Evolutionary conservation across 2,329 filamentous ascomycete species (phyloP).

Genomic region (Thermomyces lanuginosus): DNA sequence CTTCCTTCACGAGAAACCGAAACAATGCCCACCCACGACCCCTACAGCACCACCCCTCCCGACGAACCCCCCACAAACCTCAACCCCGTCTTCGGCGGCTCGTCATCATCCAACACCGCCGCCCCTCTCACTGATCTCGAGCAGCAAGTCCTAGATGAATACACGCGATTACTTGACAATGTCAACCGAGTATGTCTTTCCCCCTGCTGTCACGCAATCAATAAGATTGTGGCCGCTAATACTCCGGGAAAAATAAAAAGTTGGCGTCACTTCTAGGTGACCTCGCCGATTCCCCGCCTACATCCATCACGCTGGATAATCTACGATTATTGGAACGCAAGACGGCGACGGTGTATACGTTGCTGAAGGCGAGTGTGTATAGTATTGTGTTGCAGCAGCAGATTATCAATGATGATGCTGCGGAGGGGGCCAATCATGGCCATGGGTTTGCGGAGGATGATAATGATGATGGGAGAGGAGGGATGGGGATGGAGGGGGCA

Average conservation of each 20-base stretch:
- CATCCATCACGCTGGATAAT: constrained; percentile 62
- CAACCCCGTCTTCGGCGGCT: constrained; percentile 23
- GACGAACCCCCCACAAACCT: constrained; percentile 6
- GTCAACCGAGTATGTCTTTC: constrained; percentile 56
- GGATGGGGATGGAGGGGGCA: constrained; percentile 11
- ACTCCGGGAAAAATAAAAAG: not conserved
- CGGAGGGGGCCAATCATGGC: not conserved
- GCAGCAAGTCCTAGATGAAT: constrained; percentile 90
- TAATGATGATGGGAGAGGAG: constrained; percentile 9
- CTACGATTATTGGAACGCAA: constrained; percentile 81
- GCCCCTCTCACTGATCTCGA: constrained; percentile 54
- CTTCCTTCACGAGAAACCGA: too few relatives aligned
- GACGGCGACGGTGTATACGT: constrained; percentile 83
- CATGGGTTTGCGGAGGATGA: constrained; percentile 2
- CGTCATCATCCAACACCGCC: too few relatives aligned
- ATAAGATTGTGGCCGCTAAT: not conserved
- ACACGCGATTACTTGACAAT: constrained; percentile 70
- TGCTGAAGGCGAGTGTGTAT: constrained; percentile 96
- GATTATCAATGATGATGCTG: constrained; percentile 49
- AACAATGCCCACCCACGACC: constrained; percentile 4
- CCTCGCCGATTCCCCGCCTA: constrained; percentile 45
- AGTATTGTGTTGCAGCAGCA: constrained; percentile 97
- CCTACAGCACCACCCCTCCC: constrained; percentile 2
- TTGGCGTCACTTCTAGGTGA: constrained; percentile 29
- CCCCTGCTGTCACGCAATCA: not conserved